phyloP scores from a whole-genome alignment of 495 filamentous ascomycete genomes.

The Hyaloscypha finlandica region DNA sequence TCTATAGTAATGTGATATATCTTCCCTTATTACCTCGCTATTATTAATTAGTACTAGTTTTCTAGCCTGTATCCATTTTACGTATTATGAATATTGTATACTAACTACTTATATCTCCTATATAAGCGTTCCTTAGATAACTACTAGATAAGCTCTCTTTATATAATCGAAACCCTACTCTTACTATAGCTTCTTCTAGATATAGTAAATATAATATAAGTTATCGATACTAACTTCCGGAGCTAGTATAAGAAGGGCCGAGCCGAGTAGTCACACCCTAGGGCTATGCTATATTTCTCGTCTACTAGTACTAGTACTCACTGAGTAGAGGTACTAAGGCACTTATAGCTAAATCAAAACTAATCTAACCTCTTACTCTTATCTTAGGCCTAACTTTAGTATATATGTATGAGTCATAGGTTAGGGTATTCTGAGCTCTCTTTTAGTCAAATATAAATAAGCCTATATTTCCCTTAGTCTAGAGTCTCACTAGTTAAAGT shows the following conservation, averaged over 20 bases:
- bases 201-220: no score
- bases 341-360: no score
- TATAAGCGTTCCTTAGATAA: no score
- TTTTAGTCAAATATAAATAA: constrained; percentile 4
- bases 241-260: constrained; percentile 5
- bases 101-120: no score
- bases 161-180: no score
- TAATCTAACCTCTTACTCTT: no score
- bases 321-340: no score
- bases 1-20: constrained; percentile 2
- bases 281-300: no score
- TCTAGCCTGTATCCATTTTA: not conserved
- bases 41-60: constrained; percentile 5
- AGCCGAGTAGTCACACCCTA: constrained; percentile 15
- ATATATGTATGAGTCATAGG: not conserved
- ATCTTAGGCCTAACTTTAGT: not conserved
- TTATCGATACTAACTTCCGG: constrained; percentile 6
- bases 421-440: not conserved
- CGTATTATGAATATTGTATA: no score
- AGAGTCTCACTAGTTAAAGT: not conserved
- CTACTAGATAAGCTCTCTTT: no score
- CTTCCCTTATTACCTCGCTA: constrained; percentile 11
- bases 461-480: not conserved
- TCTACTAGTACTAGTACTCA: no score
- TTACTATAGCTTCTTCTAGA: constrained; percentile 9